These are phyloP conservation scores for Leccinellum luteum DNA, from an alignment of 768 basidiomycete genomes.

Conservation along the genomic window DNA sequence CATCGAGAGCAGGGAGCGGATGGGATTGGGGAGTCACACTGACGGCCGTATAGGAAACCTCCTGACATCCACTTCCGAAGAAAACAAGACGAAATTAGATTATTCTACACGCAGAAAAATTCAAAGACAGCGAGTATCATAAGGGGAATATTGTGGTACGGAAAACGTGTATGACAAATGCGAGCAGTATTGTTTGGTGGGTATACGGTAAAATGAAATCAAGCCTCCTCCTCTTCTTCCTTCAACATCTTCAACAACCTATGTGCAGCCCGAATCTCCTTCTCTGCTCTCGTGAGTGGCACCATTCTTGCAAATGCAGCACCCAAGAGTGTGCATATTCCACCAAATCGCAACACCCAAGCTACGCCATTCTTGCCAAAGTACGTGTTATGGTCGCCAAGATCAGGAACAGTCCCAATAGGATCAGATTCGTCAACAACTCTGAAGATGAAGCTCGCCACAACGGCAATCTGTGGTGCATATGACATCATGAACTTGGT, in stretches of 20 bases:
- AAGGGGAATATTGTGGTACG: not conserved
- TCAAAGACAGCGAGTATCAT: not conserved
- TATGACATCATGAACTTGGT: not conserved
- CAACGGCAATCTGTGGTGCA: conserved; percentile 69
- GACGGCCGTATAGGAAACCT: conserved; percentile 22
- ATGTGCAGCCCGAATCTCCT: conserved; percentile 79
- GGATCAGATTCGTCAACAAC: conserved; percentile 56
- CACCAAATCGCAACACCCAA: conserved; percentile 93
- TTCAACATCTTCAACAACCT: conserved; percentile 76
- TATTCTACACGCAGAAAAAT: not conserved
- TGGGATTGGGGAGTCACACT: conserved; percentile 32
- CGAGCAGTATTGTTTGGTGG: conserved; percentile 11
- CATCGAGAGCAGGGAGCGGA: conserved; percentile 17
- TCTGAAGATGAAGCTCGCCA: conserved; percentile 85
- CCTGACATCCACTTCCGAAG: not conserved
- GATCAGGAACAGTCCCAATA: conserved; percentile 19
- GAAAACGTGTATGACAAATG: conserved; percentile 9
- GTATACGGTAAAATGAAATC: conserved; percentile 14
- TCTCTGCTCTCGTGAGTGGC: conserved; percentile 87
- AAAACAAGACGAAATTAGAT: not conserved
- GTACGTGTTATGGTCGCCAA: conserved; percentile 53
- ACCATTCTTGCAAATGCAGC: conserved; percentile 79
- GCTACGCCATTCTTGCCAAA: conserved; percentile 87
- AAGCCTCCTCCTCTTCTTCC: conserved; percentile 53
- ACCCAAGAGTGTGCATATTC: conserved; percentile 77